Evolutionary conservation across 306 rosid genomes (phyloP), one percentile per base, ranked within the genome.

Genomic region (Crataegus laevigata): DNA sequence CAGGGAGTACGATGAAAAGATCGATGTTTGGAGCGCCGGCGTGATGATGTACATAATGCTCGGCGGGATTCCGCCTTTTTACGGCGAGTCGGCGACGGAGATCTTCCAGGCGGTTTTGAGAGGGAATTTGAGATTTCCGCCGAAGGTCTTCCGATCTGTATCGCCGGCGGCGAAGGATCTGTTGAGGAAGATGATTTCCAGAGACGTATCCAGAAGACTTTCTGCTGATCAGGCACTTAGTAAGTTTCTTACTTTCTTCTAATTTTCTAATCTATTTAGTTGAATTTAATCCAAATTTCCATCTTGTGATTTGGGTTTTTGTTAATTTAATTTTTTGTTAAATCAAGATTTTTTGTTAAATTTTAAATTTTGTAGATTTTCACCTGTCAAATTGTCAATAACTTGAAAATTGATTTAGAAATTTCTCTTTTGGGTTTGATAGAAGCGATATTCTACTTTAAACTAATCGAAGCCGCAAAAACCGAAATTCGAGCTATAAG

Each of bases 11-110:
- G 60, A 72, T 17, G 89, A 81, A 69, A 90, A 87, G 63, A 90
- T 88, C 1, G 96, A 93, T 54, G 87, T 89, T 8, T 93, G 96
- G 98, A 89, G 98, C 34, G 74, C 82, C 3, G 96, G 96, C 0
- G 93, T 91, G 15, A 85, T 89, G 75, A 5, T 93, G 55, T 93
- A 89, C 72, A 85, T 83, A 6, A 89, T 93, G 94, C 68, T 93
- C 79, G 79, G 83, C 7, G 98, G 94, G 69, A 68, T 89, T 68
- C 94, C 98, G 0, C 98, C 98, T 4, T 93, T 90, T 68, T 79
- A 82, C 15, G 96, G 98, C 1, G 96, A 93, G 0, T 84, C 91
- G 2, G 85, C 89, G 0, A 24, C 75, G 1, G 87, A 91, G 71
- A 87, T 86, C 12, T 91, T 93, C 22, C 87, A 89, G 73, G 85